These are phyloP conservation scores for Triangularia setosa DNA, from an alignment of 2,329 filamentous ascomycete genomes.

Conservation along the genomic window DNA sequence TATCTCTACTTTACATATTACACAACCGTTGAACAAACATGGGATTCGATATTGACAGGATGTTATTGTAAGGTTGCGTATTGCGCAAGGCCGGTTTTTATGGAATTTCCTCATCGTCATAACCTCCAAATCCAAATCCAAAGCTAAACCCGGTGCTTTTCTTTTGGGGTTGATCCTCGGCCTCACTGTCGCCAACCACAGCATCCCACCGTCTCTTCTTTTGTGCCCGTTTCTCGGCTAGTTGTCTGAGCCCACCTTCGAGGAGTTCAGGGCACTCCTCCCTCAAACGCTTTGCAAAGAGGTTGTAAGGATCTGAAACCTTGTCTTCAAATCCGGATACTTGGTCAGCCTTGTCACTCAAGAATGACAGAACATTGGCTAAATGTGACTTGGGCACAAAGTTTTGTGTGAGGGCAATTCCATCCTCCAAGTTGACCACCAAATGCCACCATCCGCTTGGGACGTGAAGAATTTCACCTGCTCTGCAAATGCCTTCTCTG, in stretches of 20 bases:
- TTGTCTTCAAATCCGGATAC: constrained; percentile 78
- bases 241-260: constrained; percentile 58
- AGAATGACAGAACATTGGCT: constrained; percentile 70
- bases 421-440: constrained; percentile 80
- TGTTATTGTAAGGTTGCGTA: neutral
- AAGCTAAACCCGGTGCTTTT: constrained; percentile 47
- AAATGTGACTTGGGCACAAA: constrained; percentile 80
- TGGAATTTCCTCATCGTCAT: constrained; percentile 45
- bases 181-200: constrained; percentile 56
- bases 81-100: constrained; percentile 21
- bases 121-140: constrained; percentile 52
- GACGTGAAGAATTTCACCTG: constrained; percentile 86
- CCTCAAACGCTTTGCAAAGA: constrained; percentile 68
- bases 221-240: constrained; percentile 58
- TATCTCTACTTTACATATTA: neutral
- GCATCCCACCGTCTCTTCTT: constrained; percentile 87
- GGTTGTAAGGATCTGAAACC: constrained; percentile 66
- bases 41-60: neutral
- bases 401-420: constrained; percentile 91
- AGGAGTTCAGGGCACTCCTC: constrained; percentile 63
- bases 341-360: constrained; percentile 77
- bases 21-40: neutral
- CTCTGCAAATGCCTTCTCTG: constrained; percentile 76
- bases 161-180: constrained; percentile 30
- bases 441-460: constrained; percentile 97